Conservation (phyloP, 2,329 filamentous ascomycete species). For the Microsporum ferrugineum region DNA sequence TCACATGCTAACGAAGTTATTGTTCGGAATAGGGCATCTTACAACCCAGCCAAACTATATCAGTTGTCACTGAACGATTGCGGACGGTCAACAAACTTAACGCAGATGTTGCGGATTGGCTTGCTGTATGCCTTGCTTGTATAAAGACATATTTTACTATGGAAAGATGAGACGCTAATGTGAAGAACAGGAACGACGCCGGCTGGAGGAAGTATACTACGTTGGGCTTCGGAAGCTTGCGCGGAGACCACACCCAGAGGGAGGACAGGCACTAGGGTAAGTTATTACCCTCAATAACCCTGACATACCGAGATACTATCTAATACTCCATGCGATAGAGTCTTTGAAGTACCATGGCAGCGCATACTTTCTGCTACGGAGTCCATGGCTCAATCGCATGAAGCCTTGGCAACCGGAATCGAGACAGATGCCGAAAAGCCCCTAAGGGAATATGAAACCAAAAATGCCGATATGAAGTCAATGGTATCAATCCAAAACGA, state of each 20-base stretch:
- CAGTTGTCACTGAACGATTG: slow-evolving; percentile 73
- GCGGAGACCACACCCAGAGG: slow-evolving; percentile 60
- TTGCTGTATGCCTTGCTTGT: slow-evolving; percentile 55
- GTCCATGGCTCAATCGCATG: slow-evolving; percentile 70
- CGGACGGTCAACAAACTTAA: slow-evolving; percentile 80
- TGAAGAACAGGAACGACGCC: slow-evolving; percentile 66
- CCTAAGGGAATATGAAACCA: slow-evolving; percentile 60
- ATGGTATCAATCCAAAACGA: slow-evolving; percentile 75
- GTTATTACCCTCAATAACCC: slow-evolving; percentile 20
- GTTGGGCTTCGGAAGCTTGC: slow-evolving; percentile 69
- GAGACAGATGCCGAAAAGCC: slow-evolving; percentile 80
- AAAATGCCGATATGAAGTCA: slow-evolving; percentile 63
- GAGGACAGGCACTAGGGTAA: slow-evolving; percentile 76
- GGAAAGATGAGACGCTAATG: not conserved
- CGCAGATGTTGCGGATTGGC: slow-evolving; percentile 86
- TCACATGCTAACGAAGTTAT: not conserved
- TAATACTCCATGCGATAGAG: slow-evolving; percentile 40
- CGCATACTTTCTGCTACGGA: slow-evolving; percentile 72
- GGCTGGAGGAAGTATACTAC: slow-evolving; percentile 82
- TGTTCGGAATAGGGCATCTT: slow-evolving; percentile 53
- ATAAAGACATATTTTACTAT: not conserved
- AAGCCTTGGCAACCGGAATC: slow-evolving; percentile 66
- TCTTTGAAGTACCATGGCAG: slow-evolving; percentile 85
- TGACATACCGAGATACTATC: not conserved
- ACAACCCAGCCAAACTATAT: slow-evolving; percentile 69